A percentile compares a stretch with the other conserved stretches of the same genome.
Conservation (phyloP, 163 green algal genomes). For the Chloromonas sp. region DNA sequence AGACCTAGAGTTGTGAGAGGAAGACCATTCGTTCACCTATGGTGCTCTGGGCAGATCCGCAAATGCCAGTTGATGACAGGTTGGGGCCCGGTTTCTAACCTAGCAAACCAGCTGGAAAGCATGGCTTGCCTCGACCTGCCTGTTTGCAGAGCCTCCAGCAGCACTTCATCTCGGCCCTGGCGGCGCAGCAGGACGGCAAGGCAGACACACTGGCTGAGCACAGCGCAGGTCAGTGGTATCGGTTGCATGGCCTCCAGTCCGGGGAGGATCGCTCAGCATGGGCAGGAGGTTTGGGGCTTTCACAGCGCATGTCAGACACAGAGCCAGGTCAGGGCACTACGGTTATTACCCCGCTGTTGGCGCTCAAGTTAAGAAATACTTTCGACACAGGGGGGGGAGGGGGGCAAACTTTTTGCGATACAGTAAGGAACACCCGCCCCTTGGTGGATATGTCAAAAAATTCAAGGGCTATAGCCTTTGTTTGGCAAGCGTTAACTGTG, state of each 20-base stretch:
- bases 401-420: too few relatives aligned
- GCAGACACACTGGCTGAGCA: background rate
- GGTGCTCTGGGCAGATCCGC: too few relatives aligned
- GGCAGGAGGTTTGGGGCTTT: too few relatives aligned
- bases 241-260: too few relatives aligned
- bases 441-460: too few relatives aligned
- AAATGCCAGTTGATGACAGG: too few relatives aligned
- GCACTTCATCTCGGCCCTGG: background rate
- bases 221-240: background rate
- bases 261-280: too few relatives aligned
- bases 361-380: background rate
- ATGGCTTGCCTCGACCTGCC: background rate
- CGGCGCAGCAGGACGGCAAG: background rate
- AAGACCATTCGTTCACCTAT: background rate
- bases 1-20: background rate
- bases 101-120: background rate
- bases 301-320: too few relatives aligned
- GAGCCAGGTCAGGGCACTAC: background rate
- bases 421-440: too few relatives aligned
- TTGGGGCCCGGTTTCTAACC: background rate
- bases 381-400: background rate
- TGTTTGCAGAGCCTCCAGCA: background rate
- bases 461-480: too few relatives aligned
- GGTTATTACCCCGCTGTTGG: background rate
- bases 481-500: too few relatives aligned